Base-by-base conservation (phyloP, 352 stramenopile species). In the Globisporangium barbulae region DNA sequence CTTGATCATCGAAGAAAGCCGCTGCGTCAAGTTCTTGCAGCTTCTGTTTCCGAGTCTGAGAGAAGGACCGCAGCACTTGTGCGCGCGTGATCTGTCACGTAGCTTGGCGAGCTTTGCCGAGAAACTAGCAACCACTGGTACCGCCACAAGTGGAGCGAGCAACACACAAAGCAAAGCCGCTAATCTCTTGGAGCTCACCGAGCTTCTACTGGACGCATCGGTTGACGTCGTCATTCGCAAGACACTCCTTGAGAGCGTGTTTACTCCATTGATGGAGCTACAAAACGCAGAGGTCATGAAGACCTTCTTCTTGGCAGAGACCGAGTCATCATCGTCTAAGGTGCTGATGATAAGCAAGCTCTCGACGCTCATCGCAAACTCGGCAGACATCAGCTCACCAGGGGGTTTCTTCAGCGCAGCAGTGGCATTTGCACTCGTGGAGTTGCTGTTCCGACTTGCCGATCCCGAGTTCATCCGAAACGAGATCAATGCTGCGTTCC, bases 401-500 rank as follows among this genome's bases (percentile, higher is more conserved):
- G 69, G 47, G 59, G 72, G 56, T 49, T 74, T 76, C 54, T 82
- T 90, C 50, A 80, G 72, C 5, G 72, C 77, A 39, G 80, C 75
- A 19, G 80, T 89, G 13, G 78, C 80, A 50, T 93, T 76, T 68
- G 69, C 76, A 9, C 64, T 90, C 31, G 72, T 93, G 10, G 82
- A 93, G 59, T 69, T 90, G 22, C 58, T 91, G 45, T 93, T 83
- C 63, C 75, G 84, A 1, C 64, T 91, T 15, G 65, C 84, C 12
- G 77, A 90, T 41, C 75, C 80, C 1, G 84, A 93, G 25, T 65
- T 79, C 52, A 76, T 94, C 69, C 79, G 86, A 37, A 74, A 63
- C 30, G 70, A 81, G 19, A 79, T 94, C 52, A 93, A 93, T 59
- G 64, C 71, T n/a, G 76, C 74, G 33, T 93, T 92, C 65, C 63